Evolutionary conservation across 1,139 yeast genomes (phyloP).

Genomic region (Scheffersomyces illinoinensis): DNA sequence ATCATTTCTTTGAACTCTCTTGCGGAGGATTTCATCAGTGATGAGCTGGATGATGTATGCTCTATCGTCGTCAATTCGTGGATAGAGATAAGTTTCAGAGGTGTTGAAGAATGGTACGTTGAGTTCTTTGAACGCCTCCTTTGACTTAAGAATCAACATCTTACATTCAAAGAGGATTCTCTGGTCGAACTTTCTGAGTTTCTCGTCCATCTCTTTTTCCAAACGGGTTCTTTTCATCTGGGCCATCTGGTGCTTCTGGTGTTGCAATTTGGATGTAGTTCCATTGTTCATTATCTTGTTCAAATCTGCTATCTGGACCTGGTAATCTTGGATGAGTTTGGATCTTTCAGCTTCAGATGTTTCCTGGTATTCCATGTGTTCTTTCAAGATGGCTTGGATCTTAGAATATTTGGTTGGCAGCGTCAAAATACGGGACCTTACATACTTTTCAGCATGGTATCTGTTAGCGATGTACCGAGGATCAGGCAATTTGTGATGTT

Average conservation of each 20-base stretch:
- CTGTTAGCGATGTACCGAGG: slow-evolving; percentile 20
- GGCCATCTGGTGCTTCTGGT: neutral
- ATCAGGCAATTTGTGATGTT: slow-evolving; percentile 9
- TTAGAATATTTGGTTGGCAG: slow-evolving; percentile 1
- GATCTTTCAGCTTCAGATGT: neutral
- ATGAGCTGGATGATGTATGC: slow-evolving; percentile 16
- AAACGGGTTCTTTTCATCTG: neutral
- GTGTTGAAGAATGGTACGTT: slow-evolving; percentile 29
- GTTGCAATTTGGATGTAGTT: neutral
- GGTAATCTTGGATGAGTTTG: neutral
- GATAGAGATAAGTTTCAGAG: slow-evolving; percentile 21
- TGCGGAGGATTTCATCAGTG: slow-evolving; percentile 6
- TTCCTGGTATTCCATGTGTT: slow-evolving; percentile 1
- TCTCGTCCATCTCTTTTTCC: slow-evolving; percentile 7
- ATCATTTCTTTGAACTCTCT: neutral
- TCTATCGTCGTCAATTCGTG: slow-evolving; percentile 24
- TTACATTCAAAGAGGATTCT: slow-evolving; percentile 15
- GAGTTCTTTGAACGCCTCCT: slow-evolving; percentile 14
- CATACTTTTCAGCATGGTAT: slow-evolving; percentile 20
- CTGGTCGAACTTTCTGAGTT: slow-evolving; percentile 18
- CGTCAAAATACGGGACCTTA: slow-evolving; percentile 8
- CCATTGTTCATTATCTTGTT: neutral
- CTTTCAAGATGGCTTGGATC: slow-evolving; percentile 2
- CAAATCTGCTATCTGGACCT: slow-evolving; percentile 1
- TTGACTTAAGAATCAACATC: slow-evolving; percentile 18